These are phyloP conservation scores for Cadophora sp. DNA, from an alignment of 2,329 filamentous ascomycete species.

Conservation along the genomic window DNA sequence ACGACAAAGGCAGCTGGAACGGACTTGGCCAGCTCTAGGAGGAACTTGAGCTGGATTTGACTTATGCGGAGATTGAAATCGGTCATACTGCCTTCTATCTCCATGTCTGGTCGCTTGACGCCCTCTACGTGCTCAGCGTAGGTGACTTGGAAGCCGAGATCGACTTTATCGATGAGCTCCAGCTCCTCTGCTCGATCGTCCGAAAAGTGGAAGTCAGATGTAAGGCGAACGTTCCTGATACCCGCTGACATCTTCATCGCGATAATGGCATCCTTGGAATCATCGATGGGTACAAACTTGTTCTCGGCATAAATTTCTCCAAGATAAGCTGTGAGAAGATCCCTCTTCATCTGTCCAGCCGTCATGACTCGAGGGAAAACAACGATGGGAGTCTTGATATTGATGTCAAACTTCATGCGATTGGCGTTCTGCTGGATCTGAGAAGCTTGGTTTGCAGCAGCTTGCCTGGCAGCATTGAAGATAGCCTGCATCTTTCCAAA, in stretches of 20 bases:
- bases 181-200: constrained; percentile 79
- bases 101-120: constrained; percentile 83
- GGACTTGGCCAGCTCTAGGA: constrained; percentile 85
- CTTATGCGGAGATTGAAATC: constrained; percentile 90
- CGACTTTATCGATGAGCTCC: constrained; percentile 96
- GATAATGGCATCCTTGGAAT: constrained; percentile 73
- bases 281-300: constrained; percentile 84
- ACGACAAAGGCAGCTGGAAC: constrained; percentile 87
- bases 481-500: constrained; percentile 99
- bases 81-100: constrained; percentile 91
- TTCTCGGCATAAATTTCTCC: constrained; percentile 98
- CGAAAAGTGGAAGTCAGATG: constrained; percentile 85
- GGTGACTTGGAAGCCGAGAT: constrained; percentile 89
- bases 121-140: constrained; percentile 86
- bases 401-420: constrained; percentile 91
- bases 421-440: constrained; percentile 90
- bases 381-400: constrained; percentile 94
- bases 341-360: constrained; percentile 73
- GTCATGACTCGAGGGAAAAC: constrained; percentile 85
- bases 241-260: constrained; percentile 91
- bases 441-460: constrained; percentile 90
- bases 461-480: constrained; percentile 95
- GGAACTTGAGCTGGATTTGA: constrained; percentile 87
- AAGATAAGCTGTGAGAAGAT: constrained; percentile 89
- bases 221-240: constrained; percentile 89